These are phyloP conservation scores for Serendipita sp. DNA, from an alignment of 768 basidiomycete genomes.

Conservation along the genomic window DNA sequence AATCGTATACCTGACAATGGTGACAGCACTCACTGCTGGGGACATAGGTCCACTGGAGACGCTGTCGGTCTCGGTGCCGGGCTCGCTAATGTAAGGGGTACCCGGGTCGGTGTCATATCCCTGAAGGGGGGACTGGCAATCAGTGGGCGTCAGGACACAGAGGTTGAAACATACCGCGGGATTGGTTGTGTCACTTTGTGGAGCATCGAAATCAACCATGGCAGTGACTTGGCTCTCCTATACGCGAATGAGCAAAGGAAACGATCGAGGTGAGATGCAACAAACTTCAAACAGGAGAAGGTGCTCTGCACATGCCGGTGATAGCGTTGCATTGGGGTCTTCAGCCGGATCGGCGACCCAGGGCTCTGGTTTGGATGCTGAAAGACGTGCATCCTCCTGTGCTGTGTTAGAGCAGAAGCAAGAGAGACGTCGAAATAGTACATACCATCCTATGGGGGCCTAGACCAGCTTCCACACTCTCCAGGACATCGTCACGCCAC, in stretches of 20 bases:
- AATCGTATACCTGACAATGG: neutral
- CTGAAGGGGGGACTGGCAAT: neutral
- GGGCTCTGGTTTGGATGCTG: too few relatives aligned
- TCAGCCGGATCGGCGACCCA: neutral
- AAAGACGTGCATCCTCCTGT: too few relatives aligned
- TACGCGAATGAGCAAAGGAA: neutral
- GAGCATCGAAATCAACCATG: neutral
- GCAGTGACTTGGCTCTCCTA: neutral
- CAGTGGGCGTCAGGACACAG: neutral
- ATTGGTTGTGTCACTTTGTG: neutral
- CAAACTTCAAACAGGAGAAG: slow-evolving; percentile 1
- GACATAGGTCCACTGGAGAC: slow-evolving; percentile 5
- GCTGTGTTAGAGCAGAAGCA: neutral
- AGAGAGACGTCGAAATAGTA: neutral
- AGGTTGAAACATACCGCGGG: neutral
- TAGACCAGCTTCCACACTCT: neutral
- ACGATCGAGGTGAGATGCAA: neutral
- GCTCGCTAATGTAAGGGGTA: slow-evolving; percentile 4
- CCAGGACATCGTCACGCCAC: neutral
- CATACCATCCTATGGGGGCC: neutral
- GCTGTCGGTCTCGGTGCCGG: slow-evolving; percentile 4
- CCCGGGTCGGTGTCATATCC: slow-evolving; percentile 3
- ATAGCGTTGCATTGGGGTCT: neutral
- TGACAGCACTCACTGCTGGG: neutral
- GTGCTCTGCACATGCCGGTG: neutral